Percentiles rank a stretch among this genome's conserved stretches.
These are phyloP conservation scores for Colletotrichum sp. DNA, from an alignment of 2,329 filamentous ascomycete species.

Conservation along the genomic window DNA sequence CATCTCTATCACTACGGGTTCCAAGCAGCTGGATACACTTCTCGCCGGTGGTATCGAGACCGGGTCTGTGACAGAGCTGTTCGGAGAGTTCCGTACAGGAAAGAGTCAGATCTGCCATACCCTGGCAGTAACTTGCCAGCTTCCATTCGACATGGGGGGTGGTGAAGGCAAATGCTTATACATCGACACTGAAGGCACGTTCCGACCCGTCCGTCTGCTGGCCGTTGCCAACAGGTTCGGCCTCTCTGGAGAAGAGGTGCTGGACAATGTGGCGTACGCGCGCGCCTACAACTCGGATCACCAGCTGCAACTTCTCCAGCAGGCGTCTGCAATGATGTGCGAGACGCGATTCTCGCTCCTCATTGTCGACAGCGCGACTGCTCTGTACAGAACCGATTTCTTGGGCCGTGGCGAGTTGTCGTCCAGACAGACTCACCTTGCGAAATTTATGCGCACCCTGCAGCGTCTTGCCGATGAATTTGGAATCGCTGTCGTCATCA, in stretches of 20 bases:
- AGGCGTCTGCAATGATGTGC: conserved; percentile 98
- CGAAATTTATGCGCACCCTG: conserved; percentile 86
- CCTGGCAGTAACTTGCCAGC: conserved; percentile 95
- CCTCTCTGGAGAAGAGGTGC: conserved; percentile 92
- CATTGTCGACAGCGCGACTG: conserved; percentile 94
- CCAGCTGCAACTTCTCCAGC: conserved; percentile 91
- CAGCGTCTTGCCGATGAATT: conserved; percentile 84
- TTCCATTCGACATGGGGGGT: conserved; percentile 98
- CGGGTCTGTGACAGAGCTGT: conserved; percentile 96
- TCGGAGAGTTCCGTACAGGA: conserved; percentile 96
- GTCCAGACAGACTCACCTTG: conserved; percentile 87
- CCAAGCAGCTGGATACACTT: conserved; percentile 94
- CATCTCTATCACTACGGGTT: conserved; percentile 97
- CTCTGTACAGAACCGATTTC: conserved; percentile 96
- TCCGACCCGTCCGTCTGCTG: conserved; percentile 87
- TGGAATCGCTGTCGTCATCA: conserved; percentile 97
- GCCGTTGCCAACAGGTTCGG: conserved; percentile 95
- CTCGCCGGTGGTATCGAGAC: conserved; percentile 95
- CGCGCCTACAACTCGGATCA: conserved; percentile 98
- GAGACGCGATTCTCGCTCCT: conserved; percentile 97
- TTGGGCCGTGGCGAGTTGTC: conserved; percentile 95
- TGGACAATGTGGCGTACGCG: conserved; percentile 98
- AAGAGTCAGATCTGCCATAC: conserved; percentile 99
- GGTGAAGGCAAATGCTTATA: conserved; percentile 98
- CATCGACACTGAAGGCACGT: conserved; percentile 98